These are phyloP conservation scores for Miscanthus sacchariflorus DNA, from an alignment of 202 grass and related monocot genomes.

Conservation along the genomic window DNA sequence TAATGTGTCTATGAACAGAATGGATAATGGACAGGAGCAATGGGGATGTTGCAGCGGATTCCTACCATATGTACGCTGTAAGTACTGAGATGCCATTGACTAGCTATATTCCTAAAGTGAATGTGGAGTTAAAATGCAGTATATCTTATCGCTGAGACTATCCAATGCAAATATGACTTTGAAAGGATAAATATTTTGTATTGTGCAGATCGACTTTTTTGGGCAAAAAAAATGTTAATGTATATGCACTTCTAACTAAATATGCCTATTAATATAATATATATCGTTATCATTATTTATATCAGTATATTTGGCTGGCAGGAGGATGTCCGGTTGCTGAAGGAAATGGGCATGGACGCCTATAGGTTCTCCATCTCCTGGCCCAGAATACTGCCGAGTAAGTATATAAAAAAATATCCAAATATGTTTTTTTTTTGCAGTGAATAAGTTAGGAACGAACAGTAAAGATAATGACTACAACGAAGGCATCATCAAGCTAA, in stretches of 20 bases:
- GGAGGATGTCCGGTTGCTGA: conserved; percentile 59
- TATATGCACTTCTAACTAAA: background rate
- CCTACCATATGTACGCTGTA: conserved; percentile 24
- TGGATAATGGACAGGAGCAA: background rate
- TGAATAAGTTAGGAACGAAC: no score
- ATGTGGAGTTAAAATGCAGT: no score
- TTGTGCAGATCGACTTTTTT: background rate
- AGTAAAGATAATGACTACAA: no score
- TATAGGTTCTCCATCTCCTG: conserved; percentile 71
- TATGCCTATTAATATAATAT: background rate
- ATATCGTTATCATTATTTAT: background rate
- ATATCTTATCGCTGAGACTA: no score
- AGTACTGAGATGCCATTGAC: background rate
- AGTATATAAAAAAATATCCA: background rate
- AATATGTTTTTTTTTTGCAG: no score
- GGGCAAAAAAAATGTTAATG: background rate
- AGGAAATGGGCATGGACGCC: conserved; percentile 64
- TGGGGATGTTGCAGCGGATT: background rate
- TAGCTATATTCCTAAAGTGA: no score
- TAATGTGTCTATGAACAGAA: background rate
- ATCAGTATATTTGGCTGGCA: background rate
- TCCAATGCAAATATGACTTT: no score
- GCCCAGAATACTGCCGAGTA: conserved; percentile 73
- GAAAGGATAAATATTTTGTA: background rate
- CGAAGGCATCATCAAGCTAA: no score